Evolutionary conservation across 805 yeast genomes (phyloP), one percentile per base, ranked within the genome.

Genomic region (Wickerhamomyces bovis): DNA sequence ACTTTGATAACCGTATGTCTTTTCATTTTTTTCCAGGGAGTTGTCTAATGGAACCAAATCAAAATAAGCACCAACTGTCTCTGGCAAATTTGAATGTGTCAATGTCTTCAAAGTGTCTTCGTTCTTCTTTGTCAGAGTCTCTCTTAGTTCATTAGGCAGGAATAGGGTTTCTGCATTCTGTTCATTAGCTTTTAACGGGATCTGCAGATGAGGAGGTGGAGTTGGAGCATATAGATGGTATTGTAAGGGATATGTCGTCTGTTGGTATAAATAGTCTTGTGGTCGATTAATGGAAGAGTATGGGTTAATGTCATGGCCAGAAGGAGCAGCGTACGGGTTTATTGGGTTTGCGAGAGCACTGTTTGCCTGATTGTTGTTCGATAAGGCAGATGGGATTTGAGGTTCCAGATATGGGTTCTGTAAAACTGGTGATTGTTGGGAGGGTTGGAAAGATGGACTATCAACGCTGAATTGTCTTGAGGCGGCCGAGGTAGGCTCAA

Each of bases 211-310:
- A 9, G 89, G 90, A 3, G 90, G 88, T 10, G 97, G 92, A 26
- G 80, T 76, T 2, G 97, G 97, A 0, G 97, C 94, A 66, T 92
- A 90, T 36, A 89, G 67, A 65, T 90, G 96, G 62, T 87, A 86
- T 58, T 89, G 89, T 39, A 87, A 67, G 0, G 85, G 85, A 53
- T 68, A 80, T 35, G 62, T 43, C 30, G 68, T 53, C 18, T 39
- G 47, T 28, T 42, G 53, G 36, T 57, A 46, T 44, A 54, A 19
- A n/a, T 41, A 54, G 10, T 55, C 45, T 22, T 56, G 53, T 4
- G 55, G 41, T 2, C 42, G 30, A 11, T 46, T 41, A 16, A 45
- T 40, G 1, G 23, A 44, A 3, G 50, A 31, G 39, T 45, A 53
- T 12, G 51, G 47, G 18, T 49, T 49, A 2, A 50, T 31, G 9